Conservation (phyloP, 345 rosid species). For the Aquilaria malaccensis region DNA sequence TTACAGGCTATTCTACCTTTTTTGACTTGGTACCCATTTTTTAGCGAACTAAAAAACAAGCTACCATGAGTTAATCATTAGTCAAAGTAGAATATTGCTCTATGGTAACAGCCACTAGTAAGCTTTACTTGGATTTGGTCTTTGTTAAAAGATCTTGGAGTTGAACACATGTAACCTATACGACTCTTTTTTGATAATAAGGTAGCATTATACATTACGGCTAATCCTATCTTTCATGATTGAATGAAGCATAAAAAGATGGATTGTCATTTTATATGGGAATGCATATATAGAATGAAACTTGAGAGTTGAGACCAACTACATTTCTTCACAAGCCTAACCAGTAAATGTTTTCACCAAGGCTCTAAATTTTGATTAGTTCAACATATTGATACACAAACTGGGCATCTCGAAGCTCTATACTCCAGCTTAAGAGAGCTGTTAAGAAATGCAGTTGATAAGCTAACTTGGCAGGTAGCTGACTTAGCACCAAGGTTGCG, state of each 20-base stretch:
- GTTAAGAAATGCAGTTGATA: no score
- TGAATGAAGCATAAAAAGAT: background rate
- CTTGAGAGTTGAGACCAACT: background rate
- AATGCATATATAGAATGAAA: background rate
- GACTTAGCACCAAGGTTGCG: no score
- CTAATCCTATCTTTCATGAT: slow-evolving; percentile 2
- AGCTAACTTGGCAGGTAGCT: no score
- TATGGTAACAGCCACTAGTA: background rate
- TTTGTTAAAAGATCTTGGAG: background rate
- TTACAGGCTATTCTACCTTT: background rate
- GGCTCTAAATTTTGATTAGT: no score
- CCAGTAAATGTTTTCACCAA: background rate
- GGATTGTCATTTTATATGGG: slow-evolving; percentile 3
- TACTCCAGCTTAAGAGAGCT: no score
- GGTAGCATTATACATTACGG: background rate
- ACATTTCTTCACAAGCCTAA: background rate
- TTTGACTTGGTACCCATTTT: background rate
- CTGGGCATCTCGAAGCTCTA: no score
- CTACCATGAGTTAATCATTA: background rate
- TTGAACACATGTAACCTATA: background rate
- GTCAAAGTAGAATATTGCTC: slow-evolving; percentile 6
- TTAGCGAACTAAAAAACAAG: slow-evolving; percentile 1
- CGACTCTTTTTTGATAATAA: background rate
- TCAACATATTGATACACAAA: no score
- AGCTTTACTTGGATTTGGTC: background rate